phyloP scores from a whole-genome alignment of 352 stramenopile species.

The Pythium pyrilobum region DNA sequence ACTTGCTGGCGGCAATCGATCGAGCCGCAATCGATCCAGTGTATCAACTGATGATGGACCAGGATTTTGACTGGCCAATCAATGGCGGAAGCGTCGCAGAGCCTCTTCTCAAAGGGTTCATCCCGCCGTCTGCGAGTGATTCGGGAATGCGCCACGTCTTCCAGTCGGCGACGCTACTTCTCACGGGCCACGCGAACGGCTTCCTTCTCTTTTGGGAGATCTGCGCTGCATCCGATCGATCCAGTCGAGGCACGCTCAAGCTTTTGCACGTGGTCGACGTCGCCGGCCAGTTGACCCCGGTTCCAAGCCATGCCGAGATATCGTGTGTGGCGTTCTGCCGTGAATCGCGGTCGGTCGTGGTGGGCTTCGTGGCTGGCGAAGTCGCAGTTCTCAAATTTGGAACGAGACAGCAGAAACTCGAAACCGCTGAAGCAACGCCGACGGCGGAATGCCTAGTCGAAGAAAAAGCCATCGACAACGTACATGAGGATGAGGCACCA shows the following conservation, averaged over 20 bases:
- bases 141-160: constrained; percentile 20
- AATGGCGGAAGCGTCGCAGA: constrained; percentile 56
- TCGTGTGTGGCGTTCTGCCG: constrained; percentile 45
- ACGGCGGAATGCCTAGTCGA: not conserved
- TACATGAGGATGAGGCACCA: no score
- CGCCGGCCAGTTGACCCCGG: constrained; percentile 26
- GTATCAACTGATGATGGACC: constrained; percentile 22
- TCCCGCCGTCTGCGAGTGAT: constrained; percentile 18
- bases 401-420: not conserved
- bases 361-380: constrained; percentile 52
- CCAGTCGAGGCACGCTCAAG: constrained; percentile 47
- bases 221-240: constrained; percentile 32
- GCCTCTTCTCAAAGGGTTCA: constrained; percentile 46
- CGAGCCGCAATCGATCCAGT: constrained; percentile 25
- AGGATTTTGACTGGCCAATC: constrained; percentile 71
- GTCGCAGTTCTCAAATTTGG: constrained; percentile 45
- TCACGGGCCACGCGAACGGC: constrained; percentile 56
- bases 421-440: not conserved
- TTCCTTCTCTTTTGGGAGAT: constrained; percentile 62
- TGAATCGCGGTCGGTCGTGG: constrained; percentile 35
- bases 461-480: no score
- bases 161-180: constrained; percentile 41
- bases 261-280: constrained; percentile 54
- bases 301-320: constrained; percentile 31
- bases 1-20: constrained; percentile 37